Evolutionary conservation across 2,329 filamentous ascomycete species (phyloP), one percentile per base, ranked within the genome.

Genomic region (Hypoxylon sp.): DNA sequence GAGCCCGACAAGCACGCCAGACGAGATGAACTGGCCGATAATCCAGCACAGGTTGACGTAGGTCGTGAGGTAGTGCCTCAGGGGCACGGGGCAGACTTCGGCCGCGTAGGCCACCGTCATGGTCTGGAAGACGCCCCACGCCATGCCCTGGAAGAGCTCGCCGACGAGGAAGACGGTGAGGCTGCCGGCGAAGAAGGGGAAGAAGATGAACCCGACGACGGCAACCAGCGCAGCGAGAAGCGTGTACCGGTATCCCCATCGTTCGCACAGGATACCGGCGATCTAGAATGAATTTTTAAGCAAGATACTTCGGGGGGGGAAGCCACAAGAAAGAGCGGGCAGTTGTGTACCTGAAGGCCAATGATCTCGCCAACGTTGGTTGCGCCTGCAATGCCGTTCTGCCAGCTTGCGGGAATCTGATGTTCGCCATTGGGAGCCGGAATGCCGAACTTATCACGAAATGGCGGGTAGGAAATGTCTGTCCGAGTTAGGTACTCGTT

Each of bases 321-420:
- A n/a, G n/a, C 24, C 14, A 36, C n/a, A 40, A 9, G 8, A 16
- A 4, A 3, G 16, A 16, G 20, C 20, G 44, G n/a, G n/a, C n/a
- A n/a, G n/a, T n/a, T 20, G 42, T 52, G 33, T 79, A 76, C 46
- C 64, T 75, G 73, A n/a, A 83, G 74, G 0, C 83, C 83, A 3
- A 84, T 63, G n/a, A 85, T 82, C 49, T 80, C 78, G 4, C 83
- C 83, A 1, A 81, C 78, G 18, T 78, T 75, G 0, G 79, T 79
- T 4, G 79, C 82, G 30, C 81, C 82, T 3, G 77, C 74, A 3
- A 85, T 75, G 2, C 78, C 82, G n/a, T 81, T 78, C 69, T 84
- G 82, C 83, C 83, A 84, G 20, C 77, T 73, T 1, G 80, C 79
- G 4, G 79, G 74, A 46, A 85, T 76, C 65, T 81, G 76, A 56